Conservation (phyloP, 345 rosid genomes). For the Odontarrhena argentea region DNA sequence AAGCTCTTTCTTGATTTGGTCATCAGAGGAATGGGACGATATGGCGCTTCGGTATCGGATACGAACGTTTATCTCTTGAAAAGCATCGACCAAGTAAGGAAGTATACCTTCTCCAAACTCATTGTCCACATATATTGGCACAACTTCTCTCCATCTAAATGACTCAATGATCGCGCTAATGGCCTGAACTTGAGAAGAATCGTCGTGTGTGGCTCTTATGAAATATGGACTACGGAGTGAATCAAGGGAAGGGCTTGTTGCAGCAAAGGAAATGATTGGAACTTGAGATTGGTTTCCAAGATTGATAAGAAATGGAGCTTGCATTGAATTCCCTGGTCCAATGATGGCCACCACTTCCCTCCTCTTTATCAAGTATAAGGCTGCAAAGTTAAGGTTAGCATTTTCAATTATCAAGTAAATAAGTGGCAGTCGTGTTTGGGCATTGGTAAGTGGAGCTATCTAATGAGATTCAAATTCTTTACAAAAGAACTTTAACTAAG, state of each 20-base stretch:
- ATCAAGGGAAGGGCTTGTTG: constrained; percentile 48
- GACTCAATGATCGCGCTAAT: constrained; percentile 44
- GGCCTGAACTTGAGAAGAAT: constrained; percentile 55
- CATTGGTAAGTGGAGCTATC: too few relatives aligned
- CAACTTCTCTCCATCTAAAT: constrained; percentile 60
- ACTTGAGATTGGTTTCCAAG: constrained; percentile 52
- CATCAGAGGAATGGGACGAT: constrained; percentile 44
- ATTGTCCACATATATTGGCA: constrained; percentile 49
- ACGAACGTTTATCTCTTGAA: constrained; percentile 41
- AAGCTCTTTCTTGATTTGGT: constrained; percentile 48
- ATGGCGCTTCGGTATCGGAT: constrained; percentile 46
- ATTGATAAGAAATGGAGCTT: constrained; percentile 46
- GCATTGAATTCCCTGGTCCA: constrained; percentile 56
- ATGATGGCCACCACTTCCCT: constrained; percentile 54
- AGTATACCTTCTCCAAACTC: constrained; percentile 55
- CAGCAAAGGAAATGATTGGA: constrained; percentile 60
- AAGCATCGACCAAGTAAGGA: constrained; percentile 50
- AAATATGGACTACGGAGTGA: constrained; percentile 44
- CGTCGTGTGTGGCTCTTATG: constrained; percentile 50
- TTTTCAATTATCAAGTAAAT: constrained; percentile 8
- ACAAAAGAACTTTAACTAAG: too few relatives aligned
- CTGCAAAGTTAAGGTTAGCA: constrained; percentile 40
- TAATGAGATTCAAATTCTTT: too few relatives aligned
- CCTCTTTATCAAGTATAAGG: constrained; percentile 51
- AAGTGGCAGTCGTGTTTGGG: too few relatives aligned